Percentiles rank a stretch among this genome's conserved stretches.
phyloP scores from a whole-genome alignment of 2,329 filamentous ascomycete species.

The Teratosphaeria zuluensis region DNA sequence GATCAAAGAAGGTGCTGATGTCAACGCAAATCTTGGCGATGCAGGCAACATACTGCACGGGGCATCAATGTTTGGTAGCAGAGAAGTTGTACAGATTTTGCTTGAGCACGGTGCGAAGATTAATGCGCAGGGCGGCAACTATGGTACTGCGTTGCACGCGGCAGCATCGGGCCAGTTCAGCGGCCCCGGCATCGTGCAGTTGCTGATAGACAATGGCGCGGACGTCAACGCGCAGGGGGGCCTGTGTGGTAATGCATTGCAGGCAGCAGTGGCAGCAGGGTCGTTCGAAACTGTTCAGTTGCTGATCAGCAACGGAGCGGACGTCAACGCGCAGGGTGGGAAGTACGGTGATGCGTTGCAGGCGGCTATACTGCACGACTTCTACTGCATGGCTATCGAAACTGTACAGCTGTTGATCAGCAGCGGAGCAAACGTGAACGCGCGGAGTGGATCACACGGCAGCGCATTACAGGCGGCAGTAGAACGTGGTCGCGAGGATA shows the following conservation, averaged over 20 bases:
- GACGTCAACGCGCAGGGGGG: constrained; percentile 6
- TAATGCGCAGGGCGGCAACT: not conserved
- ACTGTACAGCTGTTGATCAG: constrained; percentile 7
- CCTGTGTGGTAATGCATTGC: not conserved
- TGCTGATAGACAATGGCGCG: constrained; percentile 9
- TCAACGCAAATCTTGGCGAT: constrained; percentile 5
- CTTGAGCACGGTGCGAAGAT: constrained; percentile 7
- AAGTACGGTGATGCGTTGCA: constrained; percentile 7
- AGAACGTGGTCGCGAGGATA: not conserved
- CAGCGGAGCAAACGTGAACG: constrained; percentile 10
- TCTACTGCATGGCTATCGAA: constrained; percentile 2
- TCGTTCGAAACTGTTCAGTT: constrained; percentile 4
- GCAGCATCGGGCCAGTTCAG: constrained; percentile 6
- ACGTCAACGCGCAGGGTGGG: constrained; percentile 1
- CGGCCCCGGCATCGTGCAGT: constrained; percentile 4
- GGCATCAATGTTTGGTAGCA: too few relatives aligned
- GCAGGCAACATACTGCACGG: not conserved
- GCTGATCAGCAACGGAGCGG: constrained; percentile 9
- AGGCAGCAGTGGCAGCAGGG: constrained; percentile 1
- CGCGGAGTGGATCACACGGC: not conserved
- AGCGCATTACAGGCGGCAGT: constrained; percentile 1
- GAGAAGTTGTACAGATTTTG: constrained; percentile 8
- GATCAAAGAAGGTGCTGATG: constrained; percentile 8
- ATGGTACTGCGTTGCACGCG: constrained; percentile 10
- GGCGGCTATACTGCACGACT: constrained; percentile 10